These are phyloP conservation scores for Apophysomyces variabilis DNA, from an alignment of 371 early-diverging fungal genomes.

Conservation along the genomic window DNA sequence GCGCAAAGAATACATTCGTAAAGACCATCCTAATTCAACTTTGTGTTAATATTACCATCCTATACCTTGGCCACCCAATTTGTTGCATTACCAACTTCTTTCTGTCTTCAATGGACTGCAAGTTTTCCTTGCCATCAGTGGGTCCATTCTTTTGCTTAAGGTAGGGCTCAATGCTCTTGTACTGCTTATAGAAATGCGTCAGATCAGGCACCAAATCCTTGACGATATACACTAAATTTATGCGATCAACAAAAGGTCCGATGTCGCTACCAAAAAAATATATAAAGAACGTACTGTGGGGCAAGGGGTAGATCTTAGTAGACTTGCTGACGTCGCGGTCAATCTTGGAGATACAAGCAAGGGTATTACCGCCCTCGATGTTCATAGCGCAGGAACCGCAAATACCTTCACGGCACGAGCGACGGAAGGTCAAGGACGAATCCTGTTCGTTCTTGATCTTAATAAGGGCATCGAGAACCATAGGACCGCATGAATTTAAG, in stretches of 20 bases:
- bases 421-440: slow-evolving; percentile 90
- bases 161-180: slow-evolving; percentile 94
- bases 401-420: slow-evolving; percentile 81
- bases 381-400: slow-evolving; percentile 99
- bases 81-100: slow-evolving; percentile 77
- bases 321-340: slow-evolving; percentile 69
- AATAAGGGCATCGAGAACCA: slow-evolving; percentile 93
- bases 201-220: slow-evolving; percentile 92
- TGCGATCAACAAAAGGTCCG: not conserved
- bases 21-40: slow-evolving; percentile 75
- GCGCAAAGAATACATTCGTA: slow-evolving; percentile 98
- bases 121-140: slow-evolving; percentile 79
- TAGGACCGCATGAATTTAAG: slow-evolving; percentile 90
- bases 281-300: slow-evolving; percentile 76
- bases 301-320: slow-evolving; percentile 93
- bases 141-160: slow-evolving; percentile 84
- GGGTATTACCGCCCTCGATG: slow-evolving; percentile 92
- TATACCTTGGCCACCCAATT: not conserved
- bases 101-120: slow-evolving; percentile 91
- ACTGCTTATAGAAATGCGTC: slow-evolving; percentile 96
- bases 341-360: slow-evolving; percentile 92
- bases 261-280: not conserved
- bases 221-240: slow-evolving; percentile 71
- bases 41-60: not conserved
- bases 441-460: slow-evolving; percentile 97